Evolutionary conservation across 164 flowering plant species (phyloP).

Genomic region (Kalanchoe fedtschenkoi): DNA sequence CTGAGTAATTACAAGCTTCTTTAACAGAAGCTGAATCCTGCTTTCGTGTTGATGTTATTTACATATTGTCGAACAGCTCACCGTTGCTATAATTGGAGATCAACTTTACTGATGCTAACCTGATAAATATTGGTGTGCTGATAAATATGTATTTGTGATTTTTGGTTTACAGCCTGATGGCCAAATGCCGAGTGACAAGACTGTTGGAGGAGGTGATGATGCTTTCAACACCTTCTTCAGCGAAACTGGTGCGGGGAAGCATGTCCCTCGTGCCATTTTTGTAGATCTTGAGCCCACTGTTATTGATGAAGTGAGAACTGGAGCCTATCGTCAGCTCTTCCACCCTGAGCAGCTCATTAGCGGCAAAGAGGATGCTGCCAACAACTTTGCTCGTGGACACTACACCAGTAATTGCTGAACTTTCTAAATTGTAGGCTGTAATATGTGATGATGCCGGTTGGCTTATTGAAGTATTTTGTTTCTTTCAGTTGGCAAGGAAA

Average conservation of each 20-base stretch:
- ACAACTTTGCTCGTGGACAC: constrained; percentile 55
- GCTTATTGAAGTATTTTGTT: neutral
- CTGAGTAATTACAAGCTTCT: too few species aligned
- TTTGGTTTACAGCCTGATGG: constrained; percentile 49
- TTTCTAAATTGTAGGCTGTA: too few species aligned
- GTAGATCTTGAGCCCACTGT: constrained; percentile 60
- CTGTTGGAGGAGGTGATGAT: constrained; percentile 54
- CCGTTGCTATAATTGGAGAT: too few species aligned
- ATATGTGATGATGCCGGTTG: neutral
- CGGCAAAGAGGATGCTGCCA: constrained; percentile 60
- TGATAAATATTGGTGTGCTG: neutral
- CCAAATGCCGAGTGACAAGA: constrained; percentile 63
- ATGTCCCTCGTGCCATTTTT: constrained; percentile 68
- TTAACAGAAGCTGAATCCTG: too few species aligned
- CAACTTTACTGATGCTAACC: neutral
- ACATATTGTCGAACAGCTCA: too few species aligned
- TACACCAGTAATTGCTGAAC: constrained; percentile 29
- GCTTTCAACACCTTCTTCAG: constrained; percentile 66
- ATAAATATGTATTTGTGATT: neutral
- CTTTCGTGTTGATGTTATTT: too few species aligned
- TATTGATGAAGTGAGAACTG: constrained; percentile 56
- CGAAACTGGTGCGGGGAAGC: constrained; percentile 78
- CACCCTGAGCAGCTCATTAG: constrained; percentile 72
- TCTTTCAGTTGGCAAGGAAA: constrained; percentile 66
- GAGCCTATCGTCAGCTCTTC: constrained; percentile 64